Base-by-base conservation (phyloP, 768 basidiomycete species). In the Tephrocybe sp. region DNA sequence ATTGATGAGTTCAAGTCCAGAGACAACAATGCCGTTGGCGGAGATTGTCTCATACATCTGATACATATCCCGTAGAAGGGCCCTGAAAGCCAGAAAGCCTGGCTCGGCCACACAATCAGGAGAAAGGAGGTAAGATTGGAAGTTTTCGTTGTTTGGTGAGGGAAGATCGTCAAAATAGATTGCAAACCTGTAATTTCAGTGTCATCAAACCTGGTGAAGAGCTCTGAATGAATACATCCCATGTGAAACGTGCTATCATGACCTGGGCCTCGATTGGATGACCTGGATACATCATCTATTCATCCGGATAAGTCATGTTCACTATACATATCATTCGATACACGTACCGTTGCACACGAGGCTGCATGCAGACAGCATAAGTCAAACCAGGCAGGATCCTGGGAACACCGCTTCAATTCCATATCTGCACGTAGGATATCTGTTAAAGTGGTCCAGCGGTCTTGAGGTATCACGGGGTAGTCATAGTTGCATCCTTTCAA, bases 201-300 rank as follows among this genome's bases (percentile, higher is more conserved):
- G 11, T 36, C 13, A 40, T 13, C 4, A 13, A 10, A 13, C 7
- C 38, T n/a, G 13, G 13, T 3, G 7, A 40, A 22, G 17, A 16
- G 16, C 7, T 20, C 4, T 4, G 20, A 3, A 40, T 3, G n/a
- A 20, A 26, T 3, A 44, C 30, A 17, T 44, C 7, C 43, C 43
- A 44, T 31, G 43, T 44, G 17, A 44, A 44, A 17, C 43, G 43
- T 31, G 43, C 43, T n/a, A 44, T 44, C n/a, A 31, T 23, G 17
- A 32, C 20, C 16, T 44, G 23, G 10, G 31, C 30, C 7, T 31
- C 43, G 16, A 31, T 17, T 5, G 43, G 16, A 16, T 44, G 43
- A 23, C 26, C 3, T 23, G 30, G 43, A 33, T 44, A 44, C 7
- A 7, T 7, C 26, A 26, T 26, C 26, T 26, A 7, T 26, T 7